phyloP scores from a whole-genome alignment of 495 filamentous ascomycete species.

The Penicillium turbatum region DNA sequence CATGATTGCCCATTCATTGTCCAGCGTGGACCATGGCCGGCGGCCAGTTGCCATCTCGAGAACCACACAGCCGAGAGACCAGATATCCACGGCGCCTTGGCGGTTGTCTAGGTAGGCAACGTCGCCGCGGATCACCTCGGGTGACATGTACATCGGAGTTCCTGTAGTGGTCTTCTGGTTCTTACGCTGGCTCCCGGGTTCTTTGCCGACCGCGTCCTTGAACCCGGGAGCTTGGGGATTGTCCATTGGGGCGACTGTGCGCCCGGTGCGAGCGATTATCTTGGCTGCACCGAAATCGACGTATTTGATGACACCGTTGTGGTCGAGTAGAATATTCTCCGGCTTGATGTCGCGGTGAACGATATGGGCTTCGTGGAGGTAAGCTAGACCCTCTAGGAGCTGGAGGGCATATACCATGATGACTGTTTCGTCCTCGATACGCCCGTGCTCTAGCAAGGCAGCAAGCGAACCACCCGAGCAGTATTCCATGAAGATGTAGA shows the following conservation, averaged over 20 bases:
- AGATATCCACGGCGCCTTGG: constrained; percentile 92
- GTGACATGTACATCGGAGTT: constrained; percentile 99
- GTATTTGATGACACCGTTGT: constrained; percentile 98
- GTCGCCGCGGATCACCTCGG: constrained; percentile 91
- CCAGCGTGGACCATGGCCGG: constrained; percentile 92
- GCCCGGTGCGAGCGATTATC: constrained; percentile 90
- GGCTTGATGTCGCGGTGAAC: constrained; percentile 98
- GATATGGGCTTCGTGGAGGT: constrained; percentile 84
- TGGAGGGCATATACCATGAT: constrained; percentile 97
- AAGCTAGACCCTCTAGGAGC: constrained; percentile 90
- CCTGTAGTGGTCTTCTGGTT: constrained; percentile 91
- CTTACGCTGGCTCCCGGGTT: constrained; percentile 39
- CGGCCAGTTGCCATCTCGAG: constrained; percentile 96
- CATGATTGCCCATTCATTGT: constrained; percentile 99
- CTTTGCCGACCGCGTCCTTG: constrained; percentile 9
- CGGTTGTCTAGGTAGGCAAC: constrained; percentile 47
- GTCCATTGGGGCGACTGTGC: constrained; percentile 67
- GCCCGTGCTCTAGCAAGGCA: constrained; percentile 83
- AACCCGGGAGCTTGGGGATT: constrained; percentile 41
- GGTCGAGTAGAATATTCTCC: constrained; percentile 96
- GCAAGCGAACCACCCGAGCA: constrained; percentile 95
- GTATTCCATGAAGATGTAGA: constrained; percentile 99
- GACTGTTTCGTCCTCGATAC: constrained; percentile 96
- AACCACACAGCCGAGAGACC: constrained; percentile 95
- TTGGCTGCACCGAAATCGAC: constrained; percentile 98